These are phyloP conservation scores for Pleoardoris graminearum DNA, from an alignment of 2,329 filamentous ascomycete genomes.

Conservation along the genomic window DNA sequence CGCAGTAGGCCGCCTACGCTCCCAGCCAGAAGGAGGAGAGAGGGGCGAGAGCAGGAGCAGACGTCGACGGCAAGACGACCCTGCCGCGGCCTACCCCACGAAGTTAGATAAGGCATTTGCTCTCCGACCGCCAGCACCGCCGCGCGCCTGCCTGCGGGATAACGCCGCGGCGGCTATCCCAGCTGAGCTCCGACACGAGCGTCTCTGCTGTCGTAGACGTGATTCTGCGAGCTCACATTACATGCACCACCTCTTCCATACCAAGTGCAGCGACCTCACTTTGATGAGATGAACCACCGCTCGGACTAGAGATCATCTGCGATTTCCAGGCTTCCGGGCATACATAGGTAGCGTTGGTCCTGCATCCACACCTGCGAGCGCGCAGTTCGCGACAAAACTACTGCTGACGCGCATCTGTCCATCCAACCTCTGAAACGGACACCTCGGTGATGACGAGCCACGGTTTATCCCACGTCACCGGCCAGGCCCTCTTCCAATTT, in stretches of 20 bases:
- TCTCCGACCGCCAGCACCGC: slow-evolving; percentile 4
- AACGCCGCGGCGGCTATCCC: no score
- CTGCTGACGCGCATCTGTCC: slow-evolving; percentile 2
- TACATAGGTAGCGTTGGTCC: no score
- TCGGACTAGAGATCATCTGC: no score
- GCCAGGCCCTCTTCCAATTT: background rate
- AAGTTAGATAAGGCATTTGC: slow-evolving; percentile 10
- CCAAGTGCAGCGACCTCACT: background rate
- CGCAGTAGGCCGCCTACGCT: slow-evolving; percentile 3
- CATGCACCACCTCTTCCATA: background rate
- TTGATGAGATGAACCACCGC: no score
- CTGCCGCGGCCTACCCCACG: slow-evolving; percentile 10
- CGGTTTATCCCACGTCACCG: background rate
- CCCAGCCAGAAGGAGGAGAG: background rate
- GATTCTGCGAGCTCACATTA: background rate
- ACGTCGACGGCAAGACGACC: background rate
- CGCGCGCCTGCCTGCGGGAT: no score
- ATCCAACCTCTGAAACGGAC: slow-evolving; percentile 1
- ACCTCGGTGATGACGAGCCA: background rate
- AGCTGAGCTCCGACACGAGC: background rate
- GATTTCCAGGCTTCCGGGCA: no score
- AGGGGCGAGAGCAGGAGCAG: slow-evolving; percentile 1
- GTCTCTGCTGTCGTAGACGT: background rate
- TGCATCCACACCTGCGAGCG: no score
- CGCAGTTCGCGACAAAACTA: background rate